Base-by-base conservation (phyloP, 768 basidiomycete species). In the Tricholoma sp. region DNA sequence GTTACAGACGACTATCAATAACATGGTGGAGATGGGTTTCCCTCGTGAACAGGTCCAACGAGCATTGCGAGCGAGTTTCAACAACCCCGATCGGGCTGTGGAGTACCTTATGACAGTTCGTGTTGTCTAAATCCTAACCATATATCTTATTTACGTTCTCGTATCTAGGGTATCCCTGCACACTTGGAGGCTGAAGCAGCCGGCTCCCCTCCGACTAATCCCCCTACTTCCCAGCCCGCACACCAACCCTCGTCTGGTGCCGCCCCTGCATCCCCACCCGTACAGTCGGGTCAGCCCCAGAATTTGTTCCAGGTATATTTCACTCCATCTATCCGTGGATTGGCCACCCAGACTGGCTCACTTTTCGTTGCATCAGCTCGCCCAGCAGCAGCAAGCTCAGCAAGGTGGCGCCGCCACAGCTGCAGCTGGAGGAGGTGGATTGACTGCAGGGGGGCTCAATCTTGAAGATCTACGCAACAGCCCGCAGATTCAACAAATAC, bases 61-160 rank as follows among this genome's bases (percentile, higher is more conserved):
- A 13, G 94, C 95, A 3, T 68, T 99, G 68, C 80, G 93, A 57
- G 97, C 95, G 28, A 94, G 91, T 67, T 99, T 82, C 75, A 99
- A 99, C 72, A 98, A 99, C 72, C 91, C 97, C 7, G 94, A 98
- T 64, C 83, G 97, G 31, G 97, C 97, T 6, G 96, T 94, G n/a
- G 97, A 99, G 70, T 99, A 99, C 71, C 75, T 99, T 54, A 88
- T 98, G 83, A 96, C 68, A 58, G 96, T 95, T 88, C 74, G 11
- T 33, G 41, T 11, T 17, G 29, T 53, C 41, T 9, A 11, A 49
- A 61, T 48, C 39, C 47, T 41, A 44, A 41, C 41, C 18, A 47
- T 34, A 50, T 54, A 37, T n/a, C 33, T 37, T 50, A 52, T 13
- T 63, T 52, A 61, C 59, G 56, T 55, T 54, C 28, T 20, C 17